Base-by-base conservation (phyloP, 805 yeast species). In the Teunomyces gatunensis region DNA sequence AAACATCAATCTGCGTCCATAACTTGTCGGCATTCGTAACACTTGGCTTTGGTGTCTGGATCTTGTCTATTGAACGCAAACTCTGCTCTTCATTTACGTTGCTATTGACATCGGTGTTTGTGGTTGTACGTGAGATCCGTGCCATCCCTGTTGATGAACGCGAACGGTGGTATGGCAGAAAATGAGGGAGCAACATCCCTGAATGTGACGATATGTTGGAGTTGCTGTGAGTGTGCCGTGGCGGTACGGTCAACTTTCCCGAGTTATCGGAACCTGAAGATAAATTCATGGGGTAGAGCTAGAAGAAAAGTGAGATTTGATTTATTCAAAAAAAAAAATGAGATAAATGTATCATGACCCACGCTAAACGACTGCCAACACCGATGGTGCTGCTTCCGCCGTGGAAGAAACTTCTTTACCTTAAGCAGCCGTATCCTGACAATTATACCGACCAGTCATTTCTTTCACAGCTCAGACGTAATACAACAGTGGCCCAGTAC, bases 371-470 rank as follows among this genome's bases (percentile, higher is more conserved):
- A 20, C 40, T 18, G 25, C 29, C n/a, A 23, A 21, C 40, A 10
- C 40, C 29, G 6, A 23, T 21, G 29, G 17, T 11, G 20, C 35
- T 39, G 13, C 54, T 47, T 6, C 52, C 62, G 32, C 81, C 82
- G 18, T 91, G 98, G 98, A 78, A 85, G 58, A 87, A 94, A 58
- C 78, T 90, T 33, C 75, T 92, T 10, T 94, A 96, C 85, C 78
- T 86, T 29, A 77, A 79, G 48, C 97, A 91, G 62, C 86, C 86
- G 11, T 91, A 83, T 59, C 95, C 96, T 0, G 99, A 92, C 63
- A 94, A 91, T 65, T 89, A 88, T 67, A 92, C 96, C 1, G 95
- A 90, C 60, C 67, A 71, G 2, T 78, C 90, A 2, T 92, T 92
- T 61, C 72, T 91, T n/a, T 81, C 89, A 3, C 95, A 87, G 60